phyloP scores from a whole-genome alignment of 805 yeast species.

The Cyberlindnera japonica region DNA sequence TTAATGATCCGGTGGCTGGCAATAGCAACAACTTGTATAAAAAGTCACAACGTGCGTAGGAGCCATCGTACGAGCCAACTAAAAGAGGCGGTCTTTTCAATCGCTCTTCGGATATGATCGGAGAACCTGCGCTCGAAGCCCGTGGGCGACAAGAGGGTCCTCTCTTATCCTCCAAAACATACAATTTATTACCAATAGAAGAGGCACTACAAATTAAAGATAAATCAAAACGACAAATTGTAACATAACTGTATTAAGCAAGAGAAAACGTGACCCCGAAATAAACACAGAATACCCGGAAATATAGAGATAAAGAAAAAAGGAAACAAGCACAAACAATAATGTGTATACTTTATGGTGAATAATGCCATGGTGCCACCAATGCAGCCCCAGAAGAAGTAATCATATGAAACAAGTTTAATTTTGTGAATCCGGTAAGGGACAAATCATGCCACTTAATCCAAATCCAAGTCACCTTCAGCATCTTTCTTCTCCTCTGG shows the following conservation, averaged over 20 bases:
- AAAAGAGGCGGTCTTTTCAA: too few species aligned
- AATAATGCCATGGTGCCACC: slow-evolving; percentile 1
- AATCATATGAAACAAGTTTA: background rate
- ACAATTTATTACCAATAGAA: too few species aligned
- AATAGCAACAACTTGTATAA: too few species aligned
- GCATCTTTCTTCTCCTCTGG: slow-evolving; percentile 30
- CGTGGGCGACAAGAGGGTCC: too few species aligned
- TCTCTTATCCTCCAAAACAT: too few species aligned
- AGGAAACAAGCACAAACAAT: background rate
- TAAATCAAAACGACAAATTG: too few species aligned
- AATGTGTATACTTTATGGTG: slow-evolving; percentile 1
- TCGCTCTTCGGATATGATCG: too few species aligned
- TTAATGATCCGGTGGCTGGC: too few species aligned
- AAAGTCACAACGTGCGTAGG: too few species aligned
- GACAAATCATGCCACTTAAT: slow-evolving; percentile 19
- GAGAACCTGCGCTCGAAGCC: too few species aligned
- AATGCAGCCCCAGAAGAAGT: background rate
- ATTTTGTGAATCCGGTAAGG: background rate
- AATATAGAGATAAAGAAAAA: background rate
- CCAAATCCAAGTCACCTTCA: slow-evolving; percentile 40
- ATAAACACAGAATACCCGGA: slow-evolving; percentile 3
- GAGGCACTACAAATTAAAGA: too few species aligned
- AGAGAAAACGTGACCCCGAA: background rate
- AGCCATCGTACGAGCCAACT: too few species aligned
- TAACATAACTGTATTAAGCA: background rate